These are phyloP conservation scores for Spiraea crenata DNA, from an alignment of 331 rosid species.

Conservation along the genomic window DNA sequence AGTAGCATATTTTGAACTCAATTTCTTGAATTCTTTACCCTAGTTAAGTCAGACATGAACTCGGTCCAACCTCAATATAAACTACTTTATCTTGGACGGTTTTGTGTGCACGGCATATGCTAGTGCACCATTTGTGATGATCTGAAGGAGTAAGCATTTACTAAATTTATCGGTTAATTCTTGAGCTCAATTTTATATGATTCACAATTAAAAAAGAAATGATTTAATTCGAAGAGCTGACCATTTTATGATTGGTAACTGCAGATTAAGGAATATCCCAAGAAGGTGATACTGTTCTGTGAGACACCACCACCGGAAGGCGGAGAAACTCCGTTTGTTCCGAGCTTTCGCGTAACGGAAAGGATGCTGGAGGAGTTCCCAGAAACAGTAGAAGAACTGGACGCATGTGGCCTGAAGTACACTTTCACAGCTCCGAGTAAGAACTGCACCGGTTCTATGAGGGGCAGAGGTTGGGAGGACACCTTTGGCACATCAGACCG, in stretches of 20 bases:
- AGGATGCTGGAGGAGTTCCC: constrained; percentile 70
- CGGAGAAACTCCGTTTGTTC: constrained; percentile 85
- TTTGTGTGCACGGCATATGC: no score
- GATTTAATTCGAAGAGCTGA: neutral
- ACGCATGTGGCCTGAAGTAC: constrained; percentile 61
- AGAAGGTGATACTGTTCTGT: constrained; percentile 57
- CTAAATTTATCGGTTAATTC: neutral
- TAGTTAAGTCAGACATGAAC: neutral
- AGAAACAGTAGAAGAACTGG: constrained; percentile 53
- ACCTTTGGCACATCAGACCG: constrained; percentile 64
- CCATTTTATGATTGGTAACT: neutral
- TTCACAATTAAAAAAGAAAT: no score
- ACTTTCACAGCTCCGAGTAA: constrained; percentile 59
- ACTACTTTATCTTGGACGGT: neutral
- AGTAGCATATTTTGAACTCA: neutral
- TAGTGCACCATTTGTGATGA: neutral
- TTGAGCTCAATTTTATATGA: neutral
- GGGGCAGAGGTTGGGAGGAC: constrained; percentile 86
- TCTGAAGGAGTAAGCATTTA: neutral
- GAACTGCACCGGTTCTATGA: constrained; percentile 57
- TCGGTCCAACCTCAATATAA: constrained; percentile 4
- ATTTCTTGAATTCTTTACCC: neutral
- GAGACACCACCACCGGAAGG: constrained; percentile 89
- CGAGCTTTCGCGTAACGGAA: constrained; percentile 70
- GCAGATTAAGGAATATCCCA: constrained; percentile 65